Conservation (phyloP, 2,329 filamentous ascomycete species). For the Fusarium phyllophilum region DNA sequence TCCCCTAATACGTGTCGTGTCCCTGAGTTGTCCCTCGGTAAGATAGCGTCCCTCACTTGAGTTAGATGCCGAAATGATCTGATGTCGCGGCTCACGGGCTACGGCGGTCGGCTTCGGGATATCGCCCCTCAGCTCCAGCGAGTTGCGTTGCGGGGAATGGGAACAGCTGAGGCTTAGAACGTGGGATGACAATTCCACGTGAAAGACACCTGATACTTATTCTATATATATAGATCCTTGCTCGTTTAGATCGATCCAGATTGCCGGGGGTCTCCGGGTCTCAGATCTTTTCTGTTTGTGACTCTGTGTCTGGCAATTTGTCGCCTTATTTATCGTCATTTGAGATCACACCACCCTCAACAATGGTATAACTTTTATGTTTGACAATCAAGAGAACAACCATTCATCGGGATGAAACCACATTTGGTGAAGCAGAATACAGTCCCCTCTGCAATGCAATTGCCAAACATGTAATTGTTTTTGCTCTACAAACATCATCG, state of each 20-base stretch:
- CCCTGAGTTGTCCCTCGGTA: conserved; percentile 35
- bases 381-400: neutral
- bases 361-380: neutral
- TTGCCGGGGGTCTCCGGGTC: neutral
- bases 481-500: neutral
- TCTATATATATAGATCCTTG: neutral
- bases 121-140: conserved; percentile 4
- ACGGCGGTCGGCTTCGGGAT: conserved; percentile 33
- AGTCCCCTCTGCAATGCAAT: rapidly evolving
- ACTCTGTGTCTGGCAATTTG: neutral
- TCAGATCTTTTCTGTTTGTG: neutral
- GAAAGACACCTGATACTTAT: neutral
- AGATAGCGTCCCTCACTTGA: conserved; percentile 4
- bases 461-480: neutral
- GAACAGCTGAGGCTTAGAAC: neutral
- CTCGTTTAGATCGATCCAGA: neutral
- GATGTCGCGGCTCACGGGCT: conserved; percentile 31
- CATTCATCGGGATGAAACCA: rapidly evolving
- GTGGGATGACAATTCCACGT: conserved; percentile 2
- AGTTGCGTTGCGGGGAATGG: conserved; percentile 20
- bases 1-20: conserved; percentile 8
- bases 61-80: conserved; percentile 18
- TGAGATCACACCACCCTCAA: neutral
- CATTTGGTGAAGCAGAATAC: neutral
- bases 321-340: neutral